These are phyloP conservation scores for Talaromyces thailandensis DNA, from an alignment of 495 filamentous ascomycete species.

Conservation along the genomic window DNA sequence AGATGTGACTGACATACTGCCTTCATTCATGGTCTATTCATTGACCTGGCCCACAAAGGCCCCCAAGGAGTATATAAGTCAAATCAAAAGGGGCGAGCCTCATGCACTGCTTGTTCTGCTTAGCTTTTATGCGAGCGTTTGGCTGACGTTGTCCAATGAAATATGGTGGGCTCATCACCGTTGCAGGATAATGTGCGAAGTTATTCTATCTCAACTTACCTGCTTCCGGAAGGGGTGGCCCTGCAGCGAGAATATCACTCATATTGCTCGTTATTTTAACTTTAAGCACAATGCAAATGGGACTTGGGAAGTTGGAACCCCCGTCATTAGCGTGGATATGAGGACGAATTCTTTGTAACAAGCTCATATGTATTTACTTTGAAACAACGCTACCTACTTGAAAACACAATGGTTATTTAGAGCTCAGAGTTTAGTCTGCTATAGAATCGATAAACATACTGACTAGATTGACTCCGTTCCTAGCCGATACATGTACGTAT, in stretches of 20 bases:
- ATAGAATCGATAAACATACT: too few relatives aligned
- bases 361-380: background rate
- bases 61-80: background rate
- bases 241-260: background rate
- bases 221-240: background rate
- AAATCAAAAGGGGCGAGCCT: background rate
- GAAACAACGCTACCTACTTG: background rate
- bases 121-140: conserved; percentile 1
- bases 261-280: background rate
- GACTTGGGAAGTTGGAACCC: background rate
- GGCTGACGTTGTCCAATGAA: background rate
- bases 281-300: background rate
- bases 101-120: background rate
- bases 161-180: background rate
- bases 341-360: background rate
- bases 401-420: too few relatives aligned
- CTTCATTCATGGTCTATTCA: background rate
- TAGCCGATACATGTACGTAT: too few relatives aligned
- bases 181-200: background rate
- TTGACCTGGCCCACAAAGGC: background rate
- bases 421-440: too few relatives aligned
- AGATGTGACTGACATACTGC: background rate
- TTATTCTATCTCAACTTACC: conserved; percentile 1
- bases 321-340: background rate
- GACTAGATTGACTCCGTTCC: too few relatives aligned